These are phyloP conservation scores for Pseudogymnoascus sp. DNA, from an alignment of 2,329 filamentous ascomycete species.

Conservation along the genomic window DNA sequence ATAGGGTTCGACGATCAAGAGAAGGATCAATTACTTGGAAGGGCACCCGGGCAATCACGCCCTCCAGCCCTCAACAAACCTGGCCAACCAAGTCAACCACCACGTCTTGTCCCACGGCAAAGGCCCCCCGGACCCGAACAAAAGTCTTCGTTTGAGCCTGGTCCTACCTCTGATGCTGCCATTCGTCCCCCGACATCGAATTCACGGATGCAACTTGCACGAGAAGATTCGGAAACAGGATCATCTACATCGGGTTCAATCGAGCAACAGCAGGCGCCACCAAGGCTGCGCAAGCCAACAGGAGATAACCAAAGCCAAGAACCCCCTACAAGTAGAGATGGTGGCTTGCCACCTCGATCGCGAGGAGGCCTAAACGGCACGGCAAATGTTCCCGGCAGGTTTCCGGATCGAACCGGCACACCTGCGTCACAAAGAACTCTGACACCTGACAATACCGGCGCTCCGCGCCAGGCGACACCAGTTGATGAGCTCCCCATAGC, in stretches of 20 bases:
- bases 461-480: slow-evolving; percentile 21
- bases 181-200: slow-evolving; percentile 19
- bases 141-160: neutral
- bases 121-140: neutral
- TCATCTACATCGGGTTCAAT: slow-evolving; percentile 19
- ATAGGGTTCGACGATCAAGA: slow-evolving; percentile 76
- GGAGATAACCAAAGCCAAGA: slow-evolving; percentile 28
- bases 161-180: neutral
- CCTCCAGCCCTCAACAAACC: slow-evolving; percentile 19
- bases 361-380: slow-evolving; percentile 25
- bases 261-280: slow-evolving; percentile 18
- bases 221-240: slow-evolving; percentile 24
- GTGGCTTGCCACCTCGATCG: slow-evolving; percentile 26
- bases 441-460: slow-evolving; percentile 23
- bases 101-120: slow-evolving; percentile 8
- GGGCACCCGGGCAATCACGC: slow-evolving; percentile 26
- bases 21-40: slow-evolving; percentile 64
- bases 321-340: slow-evolving; percentile 26
- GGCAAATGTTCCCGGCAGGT: slow-evolving; percentile 24
- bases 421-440: slow-evolving; percentile 24
- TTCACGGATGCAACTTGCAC: slow-evolving; percentile 21
- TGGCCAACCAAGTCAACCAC: slow-evolving; percentile 16
- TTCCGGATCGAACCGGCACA: slow-evolving; percentile 27
- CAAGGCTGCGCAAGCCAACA: slow-evolving; percentile 23
- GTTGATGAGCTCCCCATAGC: slow-evolving; percentile 22